Percentiles rank a stretch among this genome's conserved stretches.
Evolutionary conservation across 495 filamentous ascomycete species (phyloP).

Genomic region (Neurospora terricola): DNA sequence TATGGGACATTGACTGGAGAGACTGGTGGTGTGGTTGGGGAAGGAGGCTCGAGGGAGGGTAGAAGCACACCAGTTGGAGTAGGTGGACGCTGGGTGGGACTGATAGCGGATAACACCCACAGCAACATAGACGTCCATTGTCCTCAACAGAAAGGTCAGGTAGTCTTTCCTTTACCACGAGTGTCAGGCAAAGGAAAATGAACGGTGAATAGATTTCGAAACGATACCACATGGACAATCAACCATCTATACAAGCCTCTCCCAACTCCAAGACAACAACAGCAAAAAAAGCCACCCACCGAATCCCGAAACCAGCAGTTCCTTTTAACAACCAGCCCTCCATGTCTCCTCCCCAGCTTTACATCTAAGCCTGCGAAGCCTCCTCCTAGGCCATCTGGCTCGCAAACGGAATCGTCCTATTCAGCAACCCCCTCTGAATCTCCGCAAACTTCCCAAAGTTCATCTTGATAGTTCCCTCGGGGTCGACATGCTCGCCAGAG

Average conservation of each 20-base stretch:
- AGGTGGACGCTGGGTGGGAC: not conserved
- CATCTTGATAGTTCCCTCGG: slow-evolving; percentile 44
- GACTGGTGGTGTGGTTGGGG: not conserved
- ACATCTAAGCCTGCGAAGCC: not conserved
- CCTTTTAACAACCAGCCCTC: not conserved
- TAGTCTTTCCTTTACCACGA: not conserved
- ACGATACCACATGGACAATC: not conserved
- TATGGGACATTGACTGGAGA: not conserved
- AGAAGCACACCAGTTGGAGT: not conserved
- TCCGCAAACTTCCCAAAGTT: slow-evolving; percentile 45
- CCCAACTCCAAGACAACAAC: not conserved
- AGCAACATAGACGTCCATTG: not conserved
- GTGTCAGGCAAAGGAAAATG: not conserved
- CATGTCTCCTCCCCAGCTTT: not conserved
- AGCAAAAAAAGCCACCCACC: not conserved
- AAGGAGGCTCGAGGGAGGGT: not conserved
- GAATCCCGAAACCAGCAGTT: not conserved
- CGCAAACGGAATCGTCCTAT: not conserved
- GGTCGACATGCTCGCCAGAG: slow-evolving; percentile 72
- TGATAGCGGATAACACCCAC: not conserved
- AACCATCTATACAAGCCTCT: not conserved
- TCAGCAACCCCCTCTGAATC: slow-evolving; percentile 30
- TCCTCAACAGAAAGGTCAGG: not conserved
- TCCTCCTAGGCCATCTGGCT: not conserved
- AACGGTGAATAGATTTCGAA: not conserved